Evolutionary conservation across 225 moss, liverwort and hornwort genomes (phyloP).

Genomic region (Asterella californica): DNA sequence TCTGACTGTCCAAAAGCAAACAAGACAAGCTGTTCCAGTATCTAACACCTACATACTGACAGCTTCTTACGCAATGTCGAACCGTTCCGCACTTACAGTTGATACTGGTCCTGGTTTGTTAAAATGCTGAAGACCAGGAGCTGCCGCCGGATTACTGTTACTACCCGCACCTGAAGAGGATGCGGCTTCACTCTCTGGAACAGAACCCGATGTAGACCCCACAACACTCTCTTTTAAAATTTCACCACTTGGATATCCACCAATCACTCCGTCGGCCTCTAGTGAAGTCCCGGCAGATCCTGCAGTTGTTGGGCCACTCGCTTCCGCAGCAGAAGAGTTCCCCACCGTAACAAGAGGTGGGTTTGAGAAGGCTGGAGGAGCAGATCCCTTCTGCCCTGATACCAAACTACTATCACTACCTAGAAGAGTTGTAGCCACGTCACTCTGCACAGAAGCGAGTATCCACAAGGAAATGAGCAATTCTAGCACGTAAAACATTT

Average conservation of each 20-base stretch:
- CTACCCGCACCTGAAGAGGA: constrained; percentile 37
- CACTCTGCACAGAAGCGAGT: constrained; percentile 51
- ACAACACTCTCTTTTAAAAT: constrained; percentile 9
- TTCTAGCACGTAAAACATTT: no score
- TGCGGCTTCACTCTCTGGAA: constrained; percentile 35
- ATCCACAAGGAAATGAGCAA: no score
- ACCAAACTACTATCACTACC: constrained; percentile 49
- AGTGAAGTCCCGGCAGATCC: constrained; percentile 17
- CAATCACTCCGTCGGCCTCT: constrained; percentile 20
- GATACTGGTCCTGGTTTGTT: constrained; percentile 43
- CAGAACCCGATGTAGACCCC: constrained; percentile 20
- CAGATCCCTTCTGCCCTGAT: constrained; percentile 43
- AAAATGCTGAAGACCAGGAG: constrained; percentile 54
- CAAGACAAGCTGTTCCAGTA: neutral
- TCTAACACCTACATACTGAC: neutral
- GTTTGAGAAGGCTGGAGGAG: constrained; percentile 67
- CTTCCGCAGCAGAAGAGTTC: constrained; percentile 33
- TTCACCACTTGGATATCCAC: constrained; percentile 31
- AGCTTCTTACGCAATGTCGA: neutral
- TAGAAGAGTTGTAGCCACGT: constrained; percentile 64
- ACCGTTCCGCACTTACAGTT: constrained; percentile 42
- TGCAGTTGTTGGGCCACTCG: constrained; percentile 28
- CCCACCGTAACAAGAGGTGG: constrained; percentile 55
- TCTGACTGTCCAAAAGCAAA: neutral
- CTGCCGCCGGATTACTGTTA: constrained; percentile 47